A percentile compares a stretch with the other conserved stretches of the same genome.
Evolutionary conservation across 2,329 filamentous ascomycete species (phyloP).

Genomic region (Trichoderma cornu-damae): DNA sequence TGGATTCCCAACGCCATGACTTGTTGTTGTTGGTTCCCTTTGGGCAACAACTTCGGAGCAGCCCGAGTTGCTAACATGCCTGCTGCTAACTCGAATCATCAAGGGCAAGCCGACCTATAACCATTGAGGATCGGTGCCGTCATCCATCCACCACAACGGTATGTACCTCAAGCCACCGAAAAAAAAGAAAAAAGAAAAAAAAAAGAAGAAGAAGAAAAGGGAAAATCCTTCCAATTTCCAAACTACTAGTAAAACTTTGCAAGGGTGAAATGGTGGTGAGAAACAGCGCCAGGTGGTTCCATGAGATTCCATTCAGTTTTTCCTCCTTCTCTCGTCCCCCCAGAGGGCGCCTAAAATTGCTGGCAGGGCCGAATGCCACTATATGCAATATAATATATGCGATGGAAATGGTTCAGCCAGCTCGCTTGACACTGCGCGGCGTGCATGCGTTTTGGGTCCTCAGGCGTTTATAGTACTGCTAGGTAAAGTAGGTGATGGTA

Average conservation of each 20-base stretch:
- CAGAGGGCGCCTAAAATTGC: not conserved
- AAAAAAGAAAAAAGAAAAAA: too few species aligned
- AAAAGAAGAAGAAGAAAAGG: too few species aligned
- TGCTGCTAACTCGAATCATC: not conserved
- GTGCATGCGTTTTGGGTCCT: not conserved
- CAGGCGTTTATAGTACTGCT: not conserved
- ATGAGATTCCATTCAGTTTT: not conserved
- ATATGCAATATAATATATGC: too few species aligned
- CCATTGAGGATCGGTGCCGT: constrained; percentile 1
- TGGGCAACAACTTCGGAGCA: constrained; percentile 10
- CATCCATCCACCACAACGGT: not conserved
- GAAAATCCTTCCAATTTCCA: too few species aligned
- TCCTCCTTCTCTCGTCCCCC: not conserved
- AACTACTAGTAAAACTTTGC: too few species aligned
- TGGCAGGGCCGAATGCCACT: too few species aligned
- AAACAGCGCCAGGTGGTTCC: not conserved
- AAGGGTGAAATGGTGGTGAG: not conserved
- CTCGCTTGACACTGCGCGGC: not conserved
- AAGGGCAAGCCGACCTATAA: not conserved
- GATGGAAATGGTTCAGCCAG: not conserved
- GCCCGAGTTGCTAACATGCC: not conserved
- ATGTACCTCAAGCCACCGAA: constrained; percentile 1
- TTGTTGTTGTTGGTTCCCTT: too few species aligned
- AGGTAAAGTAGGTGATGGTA: too few species aligned
- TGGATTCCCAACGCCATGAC: too few species aligned